These are phyloP conservation scores for Penicillium tannophilum DNA, from an alignment of 495 filamentous ascomycete genomes.

Conservation along the genomic window DNA sequence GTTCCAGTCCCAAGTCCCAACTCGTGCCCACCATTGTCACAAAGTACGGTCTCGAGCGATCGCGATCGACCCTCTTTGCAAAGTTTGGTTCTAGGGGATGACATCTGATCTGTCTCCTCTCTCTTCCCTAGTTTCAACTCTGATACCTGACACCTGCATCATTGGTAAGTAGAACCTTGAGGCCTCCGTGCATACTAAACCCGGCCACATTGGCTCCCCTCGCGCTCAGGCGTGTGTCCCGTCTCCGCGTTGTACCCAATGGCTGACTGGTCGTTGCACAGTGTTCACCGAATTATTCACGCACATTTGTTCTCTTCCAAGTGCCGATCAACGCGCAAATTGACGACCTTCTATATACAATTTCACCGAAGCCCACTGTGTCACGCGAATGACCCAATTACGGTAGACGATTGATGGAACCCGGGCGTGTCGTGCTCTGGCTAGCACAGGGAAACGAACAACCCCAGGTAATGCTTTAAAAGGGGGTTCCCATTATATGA, in stretches of 20 bases:
- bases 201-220: conserved; percentile 19
- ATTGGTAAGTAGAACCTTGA: conserved; percentile 21
- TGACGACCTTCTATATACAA: background rate
- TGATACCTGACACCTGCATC: conserved; percentile 12
- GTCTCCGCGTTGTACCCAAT: conserved; percentile 29
- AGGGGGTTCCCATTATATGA: conserved; percentile 7
- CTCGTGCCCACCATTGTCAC: conserved; percentile 5
- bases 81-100: conserved; percentile 18
- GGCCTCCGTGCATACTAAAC: conserved; percentile 27
- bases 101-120: conserved; percentile 21
- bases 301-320: background rate
- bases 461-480: conserved; percentile 25
- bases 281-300: conserved; percentile 14
- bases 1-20: conserved; percentile 8
- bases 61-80: conserved; percentile 23
- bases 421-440: conserved; percentile 33
- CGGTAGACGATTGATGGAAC: conserved; percentile 27
- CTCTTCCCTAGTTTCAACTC: conserved; percentile 4
- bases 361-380: background rate
- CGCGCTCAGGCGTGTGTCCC: conserved; percentile 20
- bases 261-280: conserved; percentile 30
- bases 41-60: conserved; percentile 22
- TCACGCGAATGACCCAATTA: conserved; percentile 23
- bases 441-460: conserved; percentile 27
- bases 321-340: background rate